Base-by-base conservation (phyloP, 2,329 filamentous ascomycete species). In the Epichloe uncinata region DNA sequence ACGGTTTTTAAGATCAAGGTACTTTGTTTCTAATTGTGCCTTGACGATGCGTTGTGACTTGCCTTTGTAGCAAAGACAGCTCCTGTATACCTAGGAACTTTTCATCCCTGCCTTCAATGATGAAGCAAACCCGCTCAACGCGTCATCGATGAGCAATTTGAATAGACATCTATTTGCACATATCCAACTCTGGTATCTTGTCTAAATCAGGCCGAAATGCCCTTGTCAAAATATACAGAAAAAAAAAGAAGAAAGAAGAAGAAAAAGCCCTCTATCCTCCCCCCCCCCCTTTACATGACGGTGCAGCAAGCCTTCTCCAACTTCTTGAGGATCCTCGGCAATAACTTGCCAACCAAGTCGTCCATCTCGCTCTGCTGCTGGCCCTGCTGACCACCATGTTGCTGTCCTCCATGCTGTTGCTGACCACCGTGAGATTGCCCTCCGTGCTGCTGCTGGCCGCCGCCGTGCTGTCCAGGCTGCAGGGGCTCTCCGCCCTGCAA, bases 221-320 rank as follows among this genome's bases (percentile, higher is more conserved):
- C 26, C 9, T 20, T 11, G 12, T n/a, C 36, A 34, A 3, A 9
- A 45, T 16, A 12, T 12, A n/a, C 13, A n/a, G 16, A 18, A 33
- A 22, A 49, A 18, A 26, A 15, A 26, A 26, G 22, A 22, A 22
- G 5, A 42, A 36, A 7, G 35, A 18, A 18, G 18, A 18, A 18
- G 3, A 18, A 42, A 36, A 12, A 35, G 18, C 30, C 13, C 13
- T 13, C 11, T 13, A 36, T 30, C 13, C 15, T 8, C 13, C 22
- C 22, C 33, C 13, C 15, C 13, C 13, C 22, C 22, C 33, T 49
- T 70, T 71, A 91, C 85, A 90, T 90, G 59, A 91, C 78, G 38
- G 79, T 70, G 70, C 85, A 90, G 67, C 85, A 90, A 52, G 69
- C 70, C 65, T 80, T 81, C 63, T 81, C 80, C 63, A 88, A 63